Evolutionary conservation across 2,329 filamentous ascomycete genomes (phyloP).

Genomic region (Penicillium sp.): DNA sequence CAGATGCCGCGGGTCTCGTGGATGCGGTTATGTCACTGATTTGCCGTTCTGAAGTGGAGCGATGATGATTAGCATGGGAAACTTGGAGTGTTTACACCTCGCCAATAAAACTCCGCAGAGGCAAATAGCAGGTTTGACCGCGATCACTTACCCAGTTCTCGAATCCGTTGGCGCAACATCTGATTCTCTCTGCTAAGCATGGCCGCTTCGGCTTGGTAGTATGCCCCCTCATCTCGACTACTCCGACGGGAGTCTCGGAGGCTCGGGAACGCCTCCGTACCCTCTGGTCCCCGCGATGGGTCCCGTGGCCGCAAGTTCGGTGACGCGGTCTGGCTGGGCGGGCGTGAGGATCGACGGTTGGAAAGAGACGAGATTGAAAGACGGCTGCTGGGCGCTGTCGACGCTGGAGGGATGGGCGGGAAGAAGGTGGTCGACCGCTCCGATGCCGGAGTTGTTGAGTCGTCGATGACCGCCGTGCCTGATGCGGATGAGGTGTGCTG

Average conservation of each 20-base stretch:
- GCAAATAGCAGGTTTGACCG: background rate
- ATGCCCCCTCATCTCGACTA: constrained; percentile 50
- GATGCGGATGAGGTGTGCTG: constrained; percentile 28
- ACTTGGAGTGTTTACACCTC: background rate
- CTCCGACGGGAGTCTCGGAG: constrained; percentile 38
- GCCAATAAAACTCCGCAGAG: background rate
- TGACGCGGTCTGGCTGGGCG: constrained; percentile 41
- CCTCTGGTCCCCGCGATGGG: constrained; percentile 26
- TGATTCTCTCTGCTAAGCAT: constrained; percentile 52
- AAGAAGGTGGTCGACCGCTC: constrained; percentile 45
- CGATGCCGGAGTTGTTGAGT: constrained; percentile 45
- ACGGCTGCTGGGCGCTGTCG: constrained; percentile 32
- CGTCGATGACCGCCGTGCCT: constrained; percentile 43
- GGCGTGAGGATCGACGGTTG: constrained; percentile 37
- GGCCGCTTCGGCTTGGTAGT: constrained; percentile 51
- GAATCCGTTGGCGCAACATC: constrained; percentile 50
- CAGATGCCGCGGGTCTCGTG: constrained; percentile 5
- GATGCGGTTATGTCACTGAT: constrained; percentile 21
- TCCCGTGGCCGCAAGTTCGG: constrained; percentile 41
- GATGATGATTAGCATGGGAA: background rate
- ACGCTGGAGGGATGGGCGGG: constrained; percentile 34
- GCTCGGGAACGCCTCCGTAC: constrained; percentile 29
- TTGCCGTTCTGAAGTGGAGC: constrained; percentile 25
- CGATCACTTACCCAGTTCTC: constrained; percentile 45
- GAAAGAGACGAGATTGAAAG: constrained; percentile 39